Percentiles rank a stretch among this genome's conserved stretches.
phyloP scores from a whole-genome alignment of 2,329 filamentous ascomycete species.

The Exophiala bonariae region DNA sequence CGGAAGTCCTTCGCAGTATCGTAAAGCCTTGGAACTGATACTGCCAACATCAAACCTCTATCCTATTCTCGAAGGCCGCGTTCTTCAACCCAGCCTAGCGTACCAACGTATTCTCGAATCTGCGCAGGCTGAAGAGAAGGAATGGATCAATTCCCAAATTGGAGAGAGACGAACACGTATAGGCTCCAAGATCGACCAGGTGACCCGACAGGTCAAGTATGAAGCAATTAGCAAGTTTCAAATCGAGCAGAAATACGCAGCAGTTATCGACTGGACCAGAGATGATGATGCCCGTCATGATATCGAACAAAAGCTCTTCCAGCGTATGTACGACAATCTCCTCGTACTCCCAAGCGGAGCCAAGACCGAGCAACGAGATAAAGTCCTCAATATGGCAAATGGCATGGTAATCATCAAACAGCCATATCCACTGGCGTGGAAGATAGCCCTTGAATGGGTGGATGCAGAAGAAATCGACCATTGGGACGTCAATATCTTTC shows the following conservation, averaged over 20 bases:
- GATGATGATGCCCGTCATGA: slow-evolving; percentile 81
- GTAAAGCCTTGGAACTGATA: slow-evolving; percentile 71
- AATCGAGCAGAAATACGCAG: slow-evolving; percentile 76
- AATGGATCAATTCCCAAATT: slow-evolving; percentile 85
- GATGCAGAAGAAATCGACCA: slow-evolving; percentile 73
- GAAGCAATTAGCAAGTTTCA: slow-evolving; percentile 77
- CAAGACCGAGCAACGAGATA: slow-evolving; percentile 70
- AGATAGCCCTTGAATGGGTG: slow-evolving; percentile 84
- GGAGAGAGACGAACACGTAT: slow-evolving; percentile 84
- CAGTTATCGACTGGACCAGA: slow-evolving; percentile 84
- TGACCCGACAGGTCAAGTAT: slow-evolving; percentile 81
- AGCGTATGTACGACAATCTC: slow-evolving; percentile 76
- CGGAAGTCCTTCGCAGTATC: slow-evolving; percentile 72
- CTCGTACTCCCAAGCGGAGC: slow-evolving; percentile 65
- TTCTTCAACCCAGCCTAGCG: slow-evolving; percentile 76
- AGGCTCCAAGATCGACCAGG: slow-evolving; percentile 78
- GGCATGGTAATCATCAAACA: slow-evolving; percentile 98
- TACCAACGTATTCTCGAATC: slow-evolving; percentile 83
- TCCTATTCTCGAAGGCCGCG: slow-evolving; percentile 74
- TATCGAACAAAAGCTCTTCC: slow-evolving; percentile 87
- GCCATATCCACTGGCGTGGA: slow-evolving; percentile 86
- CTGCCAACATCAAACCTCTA: slow-evolving; percentile 83
- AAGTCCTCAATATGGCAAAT: slow-evolving; percentile 73
- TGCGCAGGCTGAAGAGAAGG: slow-evolving; percentile 80
- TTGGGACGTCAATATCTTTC: slow-evolving; percentile 75